Base-by-base conservation (phyloP, 345 rosid species). In the Populus euphratica region DNA sequence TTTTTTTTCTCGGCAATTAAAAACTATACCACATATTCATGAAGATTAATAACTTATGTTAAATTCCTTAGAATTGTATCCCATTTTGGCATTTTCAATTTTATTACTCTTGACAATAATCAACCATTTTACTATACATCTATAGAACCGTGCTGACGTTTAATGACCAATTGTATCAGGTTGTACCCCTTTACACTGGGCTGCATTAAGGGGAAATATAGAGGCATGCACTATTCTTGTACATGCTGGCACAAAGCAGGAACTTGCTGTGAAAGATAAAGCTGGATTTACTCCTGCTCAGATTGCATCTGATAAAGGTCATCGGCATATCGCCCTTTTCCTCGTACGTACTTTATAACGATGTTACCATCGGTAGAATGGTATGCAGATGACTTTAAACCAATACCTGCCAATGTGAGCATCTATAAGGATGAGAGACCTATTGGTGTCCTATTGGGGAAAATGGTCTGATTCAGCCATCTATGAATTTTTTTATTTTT, bases 121-220 rank as follows among this genome's bases (percentile, higher is more conserved):
- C 47, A 43, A 43, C 47, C 47, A 43, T 43, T 43, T 43, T 43
- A 43, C 47, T 43, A 43, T 68, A 13, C 6, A 20, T 54, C 43
- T 64, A 27, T 13, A 5, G 29, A 67, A 11, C 20, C 1, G 13
- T 54, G 35, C 47, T 56, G 64, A 73, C 67, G 29, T 75, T 73
- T 41, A 13, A 54, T 70, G 5, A 73, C 49, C 61, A 21, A 76
- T 77, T 77, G 79, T 72, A 73, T 77, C 81, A 96, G 99, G 99
- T 69, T 93, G 96, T 82, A 93, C 98, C 39, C 99, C 99, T 73
- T 87, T 93, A 88, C 99, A 96, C 77, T 93, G 97, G 98, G 99
- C 99, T 74, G 97, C 86, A 38, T 50, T 90, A 72, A 85, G 84
- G 80, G 97, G 94, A 82, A 89, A 92, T 82, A 85, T 85, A 31